Conservation (phyloP, 2,329 filamentous ascomycete species). For the Sporothrix dimorphospora region DNA sequence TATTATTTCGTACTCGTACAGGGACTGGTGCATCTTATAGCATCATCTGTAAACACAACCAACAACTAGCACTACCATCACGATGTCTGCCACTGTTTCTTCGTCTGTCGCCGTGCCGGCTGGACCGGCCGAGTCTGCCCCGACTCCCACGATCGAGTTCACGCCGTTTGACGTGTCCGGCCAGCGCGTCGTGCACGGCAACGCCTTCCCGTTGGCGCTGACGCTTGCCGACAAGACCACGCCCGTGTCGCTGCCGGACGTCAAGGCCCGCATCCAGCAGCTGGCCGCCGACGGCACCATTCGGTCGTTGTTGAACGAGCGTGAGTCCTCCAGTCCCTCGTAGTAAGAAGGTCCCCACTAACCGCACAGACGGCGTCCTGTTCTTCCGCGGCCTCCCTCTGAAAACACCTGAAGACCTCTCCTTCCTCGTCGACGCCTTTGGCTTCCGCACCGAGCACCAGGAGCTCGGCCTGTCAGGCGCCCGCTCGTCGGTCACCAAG, state of each 20-base stretch:
- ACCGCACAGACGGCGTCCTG: conserved; percentile 33
- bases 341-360: neutral
- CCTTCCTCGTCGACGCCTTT: conserved; percentile 37
- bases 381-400: conserved; percentile 37
- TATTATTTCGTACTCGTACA: neutral
- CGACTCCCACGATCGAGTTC: neutral
- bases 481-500: conserved; percentile 28
- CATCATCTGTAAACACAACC: neutral
- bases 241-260: neutral
- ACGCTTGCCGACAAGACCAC: neutral
- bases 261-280: conserved; percentile 6
- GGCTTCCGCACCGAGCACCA: conserved; percentile 30
- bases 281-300: conserved; percentile 9
- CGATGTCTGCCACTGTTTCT: neutral
- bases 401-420: conserved; percentile 35
- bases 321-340: neutral
- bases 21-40: neutral
- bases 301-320: conserved; percentile 1
- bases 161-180: neutral
- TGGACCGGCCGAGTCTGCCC: neutral
- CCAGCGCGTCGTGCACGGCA: conserved; percentile 10
- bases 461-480: conserved; percentile 35
- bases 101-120: neutral
- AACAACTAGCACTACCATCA: neutral
- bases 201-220: conserved; percentile 9